These are phyloP conservation scores for Chenopodium formosanum DNA, from an alignment of 148 eudicot species.

Conservation along the genomic window DNA sequence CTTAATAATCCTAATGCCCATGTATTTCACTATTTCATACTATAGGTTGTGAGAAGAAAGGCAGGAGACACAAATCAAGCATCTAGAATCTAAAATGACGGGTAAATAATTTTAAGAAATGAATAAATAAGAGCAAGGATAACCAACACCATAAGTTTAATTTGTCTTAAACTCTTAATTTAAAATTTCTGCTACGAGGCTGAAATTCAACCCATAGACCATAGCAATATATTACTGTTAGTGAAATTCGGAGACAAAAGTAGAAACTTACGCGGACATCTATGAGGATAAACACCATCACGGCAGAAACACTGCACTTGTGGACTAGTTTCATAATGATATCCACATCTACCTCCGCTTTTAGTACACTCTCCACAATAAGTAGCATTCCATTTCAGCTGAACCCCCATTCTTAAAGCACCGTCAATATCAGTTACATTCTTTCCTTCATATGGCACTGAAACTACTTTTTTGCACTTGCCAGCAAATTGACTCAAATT, in stretches of 20 bases:
- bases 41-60: too few species aligned
- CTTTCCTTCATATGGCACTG: conserved; percentile 23
- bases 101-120: too few species aligned
- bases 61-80: too few species aligned
- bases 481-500: conserved; percentile 20
- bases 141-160: too few species aligned
- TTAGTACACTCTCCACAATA: conserved; percentile 23
- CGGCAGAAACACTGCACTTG: conserved; percentile 28
- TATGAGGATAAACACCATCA: conserved; percentile 15
- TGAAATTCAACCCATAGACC: neutral
- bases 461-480: conserved; percentile 24
- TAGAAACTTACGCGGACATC: conserved; percentile 21
- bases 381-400: conserved; percentile 15
- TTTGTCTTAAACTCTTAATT: too few species aligned
- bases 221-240: neutral
- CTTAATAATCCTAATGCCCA: too few species aligned
- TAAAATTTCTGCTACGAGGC: neutral
- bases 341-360: conserved; percentile 30
- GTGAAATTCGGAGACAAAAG: neutral
- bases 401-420: conserved; percentile 18
- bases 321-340: conserved; percentile 11
- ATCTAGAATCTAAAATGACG: too few species aligned
- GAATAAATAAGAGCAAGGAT: too few species aligned
- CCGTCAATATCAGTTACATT: neutral
- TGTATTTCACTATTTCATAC: too few species aligned